These are phyloP conservation scores for Massariosphaeria phaeospora DNA, from an alignment of 495 filamentous ascomycete species.

Conservation along the genomic window DNA sequence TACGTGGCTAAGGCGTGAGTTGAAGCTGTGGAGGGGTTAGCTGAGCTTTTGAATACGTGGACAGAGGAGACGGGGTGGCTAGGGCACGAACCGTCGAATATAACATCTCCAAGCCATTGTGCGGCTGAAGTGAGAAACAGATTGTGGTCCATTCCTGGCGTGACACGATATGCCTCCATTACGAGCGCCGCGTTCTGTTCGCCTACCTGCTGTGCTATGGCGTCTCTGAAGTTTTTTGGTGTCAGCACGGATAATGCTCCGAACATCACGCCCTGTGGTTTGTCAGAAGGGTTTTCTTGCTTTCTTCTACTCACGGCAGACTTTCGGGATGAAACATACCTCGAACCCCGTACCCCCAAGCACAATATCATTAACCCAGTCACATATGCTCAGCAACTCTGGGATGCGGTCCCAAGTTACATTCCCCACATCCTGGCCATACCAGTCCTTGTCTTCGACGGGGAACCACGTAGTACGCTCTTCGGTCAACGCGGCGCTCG, in stretches of 20 bases:
- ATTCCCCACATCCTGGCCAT: slow-evolving; percentile 1
- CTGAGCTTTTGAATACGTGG: neutral
- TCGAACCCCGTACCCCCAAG: slow-evolving; percentile 18
- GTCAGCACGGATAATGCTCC: neutral
- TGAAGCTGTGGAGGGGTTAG: neutral
- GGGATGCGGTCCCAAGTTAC: slow-evolving; percentile 11
- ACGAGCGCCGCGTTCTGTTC: neutral
- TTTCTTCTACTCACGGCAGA: neutral
- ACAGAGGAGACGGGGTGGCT: neutral
- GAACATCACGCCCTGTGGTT: neutral
- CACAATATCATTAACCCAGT: slow-evolving; percentile 18
- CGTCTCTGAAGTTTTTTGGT: neutral
- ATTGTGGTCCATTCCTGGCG: slow-evolving; percentile 14
- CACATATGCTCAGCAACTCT: slow-evolving; percentile 8
- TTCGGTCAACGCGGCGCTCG: neutral
- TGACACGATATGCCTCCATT: slow-evolving; percentile 11
- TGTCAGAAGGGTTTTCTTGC: no score
- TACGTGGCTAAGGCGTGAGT: slow-evolving; percentile 3
- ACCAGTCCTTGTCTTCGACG: slow-evolving; percentile 5
- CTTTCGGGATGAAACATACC: neutral
- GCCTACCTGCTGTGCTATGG: neutral
- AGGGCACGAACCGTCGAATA: slow-evolving; percentile 10
- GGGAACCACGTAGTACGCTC: neutral
- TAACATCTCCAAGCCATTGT: slow-evolving; percentile 14
- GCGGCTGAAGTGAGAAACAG: slow-evolving; percentile 8